Percentiles rank a stretch among this genome's conserved stretches.
These are phyloP conservation scores for Ustilaginoidea virens DNA, from an alignment of 2,329 filamentous ascomycete species.

Conservation along the genomic window DNA sequence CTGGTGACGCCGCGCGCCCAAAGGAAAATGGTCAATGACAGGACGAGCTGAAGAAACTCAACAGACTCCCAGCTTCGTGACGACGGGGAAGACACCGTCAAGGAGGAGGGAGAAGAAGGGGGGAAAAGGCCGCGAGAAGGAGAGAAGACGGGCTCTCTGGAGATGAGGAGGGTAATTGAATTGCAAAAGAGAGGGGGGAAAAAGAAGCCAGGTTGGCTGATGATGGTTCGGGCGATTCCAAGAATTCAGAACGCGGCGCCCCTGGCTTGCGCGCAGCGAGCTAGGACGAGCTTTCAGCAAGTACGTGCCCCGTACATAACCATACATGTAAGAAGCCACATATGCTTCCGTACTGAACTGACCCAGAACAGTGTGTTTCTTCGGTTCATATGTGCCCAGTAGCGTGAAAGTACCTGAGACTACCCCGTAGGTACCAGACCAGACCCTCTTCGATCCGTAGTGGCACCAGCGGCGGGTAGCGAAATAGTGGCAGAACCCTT, in stretches of 20 bases:
- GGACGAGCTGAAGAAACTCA: constrained; percentile 22
- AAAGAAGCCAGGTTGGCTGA: constrained; percentile 6
- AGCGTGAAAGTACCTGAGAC: too few species aligned
- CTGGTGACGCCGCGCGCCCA: too few species aligned
- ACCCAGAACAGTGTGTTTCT: too few species aligned
- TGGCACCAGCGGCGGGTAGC: too few species aligned
- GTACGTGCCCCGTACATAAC: too few species aligned
- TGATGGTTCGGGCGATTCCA: constrained; percentile 1
- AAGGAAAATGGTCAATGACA: constrained; percentile 17
- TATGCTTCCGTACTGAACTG: too few species aligned
- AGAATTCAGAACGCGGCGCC: constrained; percentile 1
- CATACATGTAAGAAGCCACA: too few species aligned
- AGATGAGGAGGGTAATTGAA: constrained; percentile 7
- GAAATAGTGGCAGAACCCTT: too few species aligned
- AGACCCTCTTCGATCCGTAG: too few species aligned
- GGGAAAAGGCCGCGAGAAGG: constrained; percentile 4
- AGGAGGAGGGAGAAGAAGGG: constrained; percentile 11
- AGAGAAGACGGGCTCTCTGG: constrained; percentile 8
- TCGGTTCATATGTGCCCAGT: too few species aligned
- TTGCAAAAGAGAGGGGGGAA: constrained; percentile 8
- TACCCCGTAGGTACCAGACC: too few species aligned
- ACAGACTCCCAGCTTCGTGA: constrained; percentile 8
- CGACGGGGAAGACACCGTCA: constrained; percentile 10
- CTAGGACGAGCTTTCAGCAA: too few species aligned
- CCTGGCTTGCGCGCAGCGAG: not conserved